Percentiles rank a stretch among this genome's conserved stretches.
Evolutionary conservation across 140 eudicot genomes (phyloP).

Genomic region (Senecio squalidus): DNA sequence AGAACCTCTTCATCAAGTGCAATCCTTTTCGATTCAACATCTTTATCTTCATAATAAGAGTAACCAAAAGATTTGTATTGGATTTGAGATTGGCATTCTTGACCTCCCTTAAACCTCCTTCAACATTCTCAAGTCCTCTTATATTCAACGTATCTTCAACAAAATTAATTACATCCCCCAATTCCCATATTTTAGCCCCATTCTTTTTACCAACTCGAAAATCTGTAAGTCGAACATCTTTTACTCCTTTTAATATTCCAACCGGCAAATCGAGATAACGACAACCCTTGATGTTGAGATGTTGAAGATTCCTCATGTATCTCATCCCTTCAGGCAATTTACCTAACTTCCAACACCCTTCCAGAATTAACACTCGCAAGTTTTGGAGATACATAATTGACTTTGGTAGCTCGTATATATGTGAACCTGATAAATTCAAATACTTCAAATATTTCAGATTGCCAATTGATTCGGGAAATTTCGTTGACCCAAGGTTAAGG

Average conservation of each 20-base stretch:
- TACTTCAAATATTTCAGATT: neutral
- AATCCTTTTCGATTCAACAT: neutral
- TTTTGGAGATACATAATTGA: neutral
- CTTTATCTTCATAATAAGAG: neutral
- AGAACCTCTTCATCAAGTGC: neutral
- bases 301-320: neutral
- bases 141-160: neutral
- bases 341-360: neutral
- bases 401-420: neutral
- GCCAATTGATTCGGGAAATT: neutral
- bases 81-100: neutral
- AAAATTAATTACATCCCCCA: neutral
- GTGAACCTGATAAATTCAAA: neutral
- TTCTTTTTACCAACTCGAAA: neutral
- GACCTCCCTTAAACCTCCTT: neutral
- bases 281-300: neutral
- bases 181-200: neutral
- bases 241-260: neutral
- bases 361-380: constrained; percentile 1
- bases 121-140: neutral
- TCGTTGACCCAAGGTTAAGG: no score
- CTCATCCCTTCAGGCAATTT: neutral
- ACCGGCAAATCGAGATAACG: neutral
- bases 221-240: neutral
- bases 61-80: neutral